These are phyloP conservation scores for Alternaria brassicicola DNA, from an alignment of 2,329 filamentous ascomycete species.

Conservation along the genomic window DNA sequence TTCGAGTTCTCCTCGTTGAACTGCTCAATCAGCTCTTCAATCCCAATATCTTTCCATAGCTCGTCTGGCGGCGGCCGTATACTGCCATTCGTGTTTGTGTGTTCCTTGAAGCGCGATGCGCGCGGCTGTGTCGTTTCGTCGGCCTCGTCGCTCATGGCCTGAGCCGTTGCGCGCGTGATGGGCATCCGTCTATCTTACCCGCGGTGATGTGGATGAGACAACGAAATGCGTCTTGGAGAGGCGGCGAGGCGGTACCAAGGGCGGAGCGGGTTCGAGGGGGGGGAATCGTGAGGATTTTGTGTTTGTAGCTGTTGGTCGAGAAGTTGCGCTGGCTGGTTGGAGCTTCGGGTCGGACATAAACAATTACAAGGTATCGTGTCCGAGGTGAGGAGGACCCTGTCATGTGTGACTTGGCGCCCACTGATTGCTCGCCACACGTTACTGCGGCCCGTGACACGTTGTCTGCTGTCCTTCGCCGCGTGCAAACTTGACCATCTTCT, in stretches of 20 bases:
- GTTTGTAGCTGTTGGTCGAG: conserved; percentile 1
- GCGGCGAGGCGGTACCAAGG: conserved; percentile 2
- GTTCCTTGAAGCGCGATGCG: conserved; percentile 37
- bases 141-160: conserved; percentile 24
- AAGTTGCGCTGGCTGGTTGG: conserved; percentile 1
- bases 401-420: conserved; percentile 20
- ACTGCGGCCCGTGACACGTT: conserved; percentile 9
- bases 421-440: conserved; percentile 12
- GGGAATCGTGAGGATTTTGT: conserved; percentile 13
- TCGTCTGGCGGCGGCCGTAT: conserved; percentile 42
- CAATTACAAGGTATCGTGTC: not conserved
- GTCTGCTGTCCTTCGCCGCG: conserved; percentile 7
- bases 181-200: conserved; percentile 6
- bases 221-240: not conserved
- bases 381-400: conserved; percentile 21
- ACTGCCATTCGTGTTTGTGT: conserved; percentile 37
- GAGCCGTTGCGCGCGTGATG: conserved; percentile 10
- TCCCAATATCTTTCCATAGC: conserved; percentile 35
- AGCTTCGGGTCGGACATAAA: not conserved
- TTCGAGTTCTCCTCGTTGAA: conserved; percentile 34
- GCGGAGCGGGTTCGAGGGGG: not conserved
- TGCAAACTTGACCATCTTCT: not conserved
- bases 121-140: conserved; percentile 31
- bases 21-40: conserved; percentile 33
- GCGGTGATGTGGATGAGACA: not conserved